phyloP scores from a whole-genome alignment of 345 rosid genomes.

The Pistacia integerrima region DNA sequence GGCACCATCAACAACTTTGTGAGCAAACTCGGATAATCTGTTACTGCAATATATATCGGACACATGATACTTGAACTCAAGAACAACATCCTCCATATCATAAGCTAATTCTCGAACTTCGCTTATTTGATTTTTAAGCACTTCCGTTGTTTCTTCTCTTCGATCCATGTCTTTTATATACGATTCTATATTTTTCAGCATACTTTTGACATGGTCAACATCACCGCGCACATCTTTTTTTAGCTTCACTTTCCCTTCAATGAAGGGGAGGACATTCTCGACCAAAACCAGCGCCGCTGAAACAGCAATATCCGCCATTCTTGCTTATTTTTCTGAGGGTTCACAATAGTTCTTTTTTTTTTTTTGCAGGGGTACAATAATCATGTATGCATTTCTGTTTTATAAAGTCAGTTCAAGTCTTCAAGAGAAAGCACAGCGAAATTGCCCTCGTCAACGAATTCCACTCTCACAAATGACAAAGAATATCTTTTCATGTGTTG shows the following conservation, averaged over 20 bases:
- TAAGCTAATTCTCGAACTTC: slow-evolving; percentile 1
- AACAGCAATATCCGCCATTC: neutral
- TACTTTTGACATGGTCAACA: neutral
- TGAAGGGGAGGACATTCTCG: neutral
- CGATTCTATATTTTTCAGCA: neutral
- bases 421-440: no score
- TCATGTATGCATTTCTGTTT: no score
- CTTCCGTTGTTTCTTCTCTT: neutral
- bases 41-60: neutral
- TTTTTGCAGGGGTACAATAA: no score
- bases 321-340: no score
- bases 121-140: no score
- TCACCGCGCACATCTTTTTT: neutral
- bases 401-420: no score
- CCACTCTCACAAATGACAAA: no score
- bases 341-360: no score
- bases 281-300: neutral
- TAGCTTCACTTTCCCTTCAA: neutral
- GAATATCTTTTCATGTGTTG: no score
- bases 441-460: no score
- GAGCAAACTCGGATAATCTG: neutral
- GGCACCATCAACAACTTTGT: neutral
- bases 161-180: slow-evolving; percentile 9
- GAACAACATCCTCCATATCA: neutral
- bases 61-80: neutral